Evolutionary conservation across 768 basidiomycete genomes (phyloP).

Genomic region (Lactifluus volemus): DNA sequence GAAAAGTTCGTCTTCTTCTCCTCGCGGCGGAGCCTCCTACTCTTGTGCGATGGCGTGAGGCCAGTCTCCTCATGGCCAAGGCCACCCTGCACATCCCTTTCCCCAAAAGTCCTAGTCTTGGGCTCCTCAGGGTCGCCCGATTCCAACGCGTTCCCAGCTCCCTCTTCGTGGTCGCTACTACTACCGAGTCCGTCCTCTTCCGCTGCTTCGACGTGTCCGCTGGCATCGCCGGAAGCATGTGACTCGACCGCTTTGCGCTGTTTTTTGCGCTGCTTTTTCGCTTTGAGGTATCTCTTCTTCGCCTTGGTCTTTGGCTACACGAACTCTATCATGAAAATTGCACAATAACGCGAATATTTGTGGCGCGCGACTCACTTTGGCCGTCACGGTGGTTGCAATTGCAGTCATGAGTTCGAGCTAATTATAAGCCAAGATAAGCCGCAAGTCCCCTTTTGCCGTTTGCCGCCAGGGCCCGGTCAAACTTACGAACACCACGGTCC

Average conservation of each 20-base stretch:
- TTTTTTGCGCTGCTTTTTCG: slow-evolving; percentile 62
- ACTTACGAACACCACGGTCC: background rate
- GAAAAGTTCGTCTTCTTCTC: background rate
- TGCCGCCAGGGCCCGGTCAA: slow-evolving; percentile 11
- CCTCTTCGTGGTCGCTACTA: background rate
- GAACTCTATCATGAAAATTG: background rate
- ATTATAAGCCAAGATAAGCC: no score
- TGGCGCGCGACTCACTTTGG: slow-evolving; percentile 17
- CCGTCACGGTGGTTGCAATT: background rate
- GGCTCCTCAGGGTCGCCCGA: background rate
- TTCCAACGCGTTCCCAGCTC: background rate
- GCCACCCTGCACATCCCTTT: background rate
- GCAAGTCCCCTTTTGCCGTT: background rate
- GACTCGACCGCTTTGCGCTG: slow-evolving; percentile 30
- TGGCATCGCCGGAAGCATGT: slow-evolving; percentile 13
- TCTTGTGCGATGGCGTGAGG: background rate
- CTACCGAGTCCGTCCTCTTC: background rate
- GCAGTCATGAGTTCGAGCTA: background rate
- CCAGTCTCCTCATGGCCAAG: background rate
- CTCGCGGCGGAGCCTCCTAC: background rate
- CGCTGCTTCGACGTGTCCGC: slow-evolving; percentile 22
- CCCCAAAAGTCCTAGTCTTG: background rate
- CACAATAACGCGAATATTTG: background rate
- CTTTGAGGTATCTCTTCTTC: slow-evolving; percentile 62
- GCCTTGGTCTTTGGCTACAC: slow-evolving; percentile 56